Evolutionary conservation across 768 basidiomycete genomes (phyloP), one percentile per base, ranked within the genome.

Genomic region (Serpula lacrymans): DNA sequence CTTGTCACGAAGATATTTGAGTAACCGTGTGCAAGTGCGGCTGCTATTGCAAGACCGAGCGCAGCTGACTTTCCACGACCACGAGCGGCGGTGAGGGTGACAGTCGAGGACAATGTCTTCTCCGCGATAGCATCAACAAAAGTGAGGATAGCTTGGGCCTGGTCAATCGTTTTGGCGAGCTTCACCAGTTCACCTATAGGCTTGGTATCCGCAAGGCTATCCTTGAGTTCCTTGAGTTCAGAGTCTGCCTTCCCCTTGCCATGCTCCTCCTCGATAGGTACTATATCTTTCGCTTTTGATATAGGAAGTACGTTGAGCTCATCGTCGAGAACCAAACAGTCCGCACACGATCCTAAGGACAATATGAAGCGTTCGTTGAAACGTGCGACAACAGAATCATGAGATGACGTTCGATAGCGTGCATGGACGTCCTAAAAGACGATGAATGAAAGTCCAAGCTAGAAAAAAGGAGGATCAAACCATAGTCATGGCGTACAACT

Each of bases 361-460:
- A 99, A 77, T 53, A 99, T 97, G 65, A 99, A 99, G 9, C 96
- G 87, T 60, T 99, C 96, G 64, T 99, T 99, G 71, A 99, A 99
- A 20, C 96, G 81, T 1, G 96, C 90, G n/a, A 83, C 72, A 22
- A 94, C 86, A 5, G 84, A 74, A 54, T 89, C 88, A 54, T 94
- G 90, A 2, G 90, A 83, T 10, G 89, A 84, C 0, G 96, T 97
- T 20, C 95, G 75, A 59, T 98, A 99, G 24, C 96, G 80, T 1
- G 88, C 71, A 62, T 99, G 96, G 5, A 98, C 94, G 56, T 99
- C 96, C 93, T 97, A 47, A 6, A 34, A 1, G 9, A 31, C 43
- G 17, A 38, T n/a, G 21, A 21, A 18, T 25, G 26, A 34, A 25
- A 16, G 16, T 14, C 21, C 31, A 7, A 17, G 30, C 11, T 13